phyloP scores from a whole-genome alignment of 108 stramenopile species.

The Aurantiochytrium sp. region DNA sequence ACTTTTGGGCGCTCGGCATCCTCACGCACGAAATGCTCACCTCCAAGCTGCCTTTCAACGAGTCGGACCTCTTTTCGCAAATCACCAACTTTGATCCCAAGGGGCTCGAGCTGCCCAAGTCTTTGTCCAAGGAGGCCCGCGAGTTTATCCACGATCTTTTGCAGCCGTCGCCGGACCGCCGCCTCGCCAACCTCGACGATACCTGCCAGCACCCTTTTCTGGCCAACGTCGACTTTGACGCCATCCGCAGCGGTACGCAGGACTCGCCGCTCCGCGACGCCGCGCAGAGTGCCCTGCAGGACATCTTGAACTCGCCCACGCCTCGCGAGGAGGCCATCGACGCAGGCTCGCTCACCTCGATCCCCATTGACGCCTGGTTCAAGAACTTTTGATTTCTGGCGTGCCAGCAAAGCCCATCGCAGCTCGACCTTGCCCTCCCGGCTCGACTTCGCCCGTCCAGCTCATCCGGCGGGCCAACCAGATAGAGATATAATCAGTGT shows the following conservation, averaged over 20 bases:
- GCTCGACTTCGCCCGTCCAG: not conserved
- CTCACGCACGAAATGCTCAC: slow-evolving; percentile 96
- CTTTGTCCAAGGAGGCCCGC: not conserved
- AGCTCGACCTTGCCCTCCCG: not conserved
- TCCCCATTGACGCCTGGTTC: not conserved
- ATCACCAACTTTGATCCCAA: not conserved
- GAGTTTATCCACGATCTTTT: slow-evolving; percentile 23
- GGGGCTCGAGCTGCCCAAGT: not conserved
- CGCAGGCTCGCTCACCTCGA: not conserved
- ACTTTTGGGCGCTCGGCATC: slow-evolving; percentile 97
- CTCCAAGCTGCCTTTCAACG: slow-evolving; percentile 59
- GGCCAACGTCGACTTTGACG: not conserved
- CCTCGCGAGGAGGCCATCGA: not conserved
- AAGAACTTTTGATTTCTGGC: not conserved
- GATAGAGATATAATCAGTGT: too few relatives aligned
- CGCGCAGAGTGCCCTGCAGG: not conserved
- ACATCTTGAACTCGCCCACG: not conserved
- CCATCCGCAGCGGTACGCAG: not conserved
- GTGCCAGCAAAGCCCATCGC: not conserved
- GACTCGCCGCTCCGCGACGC: slow-evolving; percentile 10
- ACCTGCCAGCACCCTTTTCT: not conserved
- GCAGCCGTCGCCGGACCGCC: not conserved
- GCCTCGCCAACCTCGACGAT: not conserved
- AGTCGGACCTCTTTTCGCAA: slow-evolving; percentile 41
- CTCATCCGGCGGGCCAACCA: not conserved